A percentile compares a stretch with the other conserved stretches of the same genome.
These are phyloP conservation scores for Debaryomycetaceae sp. DNA, from an alignment of 1,139 yeast species.

Conservation along the genomic window DNA sequence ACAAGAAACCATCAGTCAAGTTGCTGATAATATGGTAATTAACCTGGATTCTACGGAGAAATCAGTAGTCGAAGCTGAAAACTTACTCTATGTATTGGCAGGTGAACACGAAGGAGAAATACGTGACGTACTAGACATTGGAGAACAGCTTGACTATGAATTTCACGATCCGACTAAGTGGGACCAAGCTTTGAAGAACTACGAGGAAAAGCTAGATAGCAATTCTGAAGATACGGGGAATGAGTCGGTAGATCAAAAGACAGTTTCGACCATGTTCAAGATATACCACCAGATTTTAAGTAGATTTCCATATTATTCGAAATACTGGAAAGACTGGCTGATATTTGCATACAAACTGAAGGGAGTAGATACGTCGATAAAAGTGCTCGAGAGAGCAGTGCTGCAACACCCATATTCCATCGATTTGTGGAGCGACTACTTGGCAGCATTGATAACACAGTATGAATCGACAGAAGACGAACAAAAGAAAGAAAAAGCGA, in stretches of 20 bases:
- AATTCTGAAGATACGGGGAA: slow-evolving; percentile 9
- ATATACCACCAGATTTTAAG: slow-evolving; percentile 33
- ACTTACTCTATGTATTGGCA: not conserved
- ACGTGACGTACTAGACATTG: not conserved
- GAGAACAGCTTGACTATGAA: slow-evolving; percentile 6
- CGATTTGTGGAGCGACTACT: slow-evolving; percentile 66
- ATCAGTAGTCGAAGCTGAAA: not conserved
- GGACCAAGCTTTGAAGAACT: slow-evolving; percentile 24
- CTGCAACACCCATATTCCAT: slow-evolving; percentile 51
- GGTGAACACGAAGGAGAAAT: not conserved
- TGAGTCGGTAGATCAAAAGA: not conserved
- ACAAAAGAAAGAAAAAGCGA: slow-evolving; percentile 7
- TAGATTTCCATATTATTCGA: slow-evolving; percentile 54
- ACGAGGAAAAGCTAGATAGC: slow-evolving; percentile 18
- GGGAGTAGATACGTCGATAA: slow-evolving; percentile 50
- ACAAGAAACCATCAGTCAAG: not conserved
- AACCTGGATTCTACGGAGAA: not conserved
- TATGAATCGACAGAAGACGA: slow-evolving; percentile 19
- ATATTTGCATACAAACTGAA: slow-evolving; percentile 51
- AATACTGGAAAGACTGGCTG: slow-evolving; percentile 59
- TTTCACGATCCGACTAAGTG: slow-evolving; percentile 29
- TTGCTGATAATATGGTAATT: not conserved
- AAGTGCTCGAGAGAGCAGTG: slow-evolving; percentile 44
- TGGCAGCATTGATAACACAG: slow-evolving; percentile 45
- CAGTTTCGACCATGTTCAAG: not conserved